A percentile compares a stretch with the other conserved stretches of the same genome.
Conservation (phyloP, 1,284 basidiomycete species). For the Taiwanofungus camphoratus region DNA sequence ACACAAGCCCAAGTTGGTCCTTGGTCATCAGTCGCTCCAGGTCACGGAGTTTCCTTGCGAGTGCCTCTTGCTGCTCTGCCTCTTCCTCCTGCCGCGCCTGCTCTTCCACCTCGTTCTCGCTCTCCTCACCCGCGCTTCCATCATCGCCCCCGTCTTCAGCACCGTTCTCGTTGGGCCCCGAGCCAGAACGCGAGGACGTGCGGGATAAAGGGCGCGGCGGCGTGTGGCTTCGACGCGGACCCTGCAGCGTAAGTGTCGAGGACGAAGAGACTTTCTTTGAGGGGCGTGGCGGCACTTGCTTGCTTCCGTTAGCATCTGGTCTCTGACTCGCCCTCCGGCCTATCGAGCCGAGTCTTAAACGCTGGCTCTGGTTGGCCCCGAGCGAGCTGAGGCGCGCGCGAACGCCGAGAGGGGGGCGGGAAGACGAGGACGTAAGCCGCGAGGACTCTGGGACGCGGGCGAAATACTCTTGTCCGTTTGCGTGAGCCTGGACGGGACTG, state of each 20-base stretch:
- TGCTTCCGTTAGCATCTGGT: slow-evolving; percentile 2
- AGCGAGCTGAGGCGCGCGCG: slow-evolving; percentile 67
- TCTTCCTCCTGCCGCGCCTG: slow-evolving; percentile 54
- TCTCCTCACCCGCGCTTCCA: slow-evolving; percentile 1
- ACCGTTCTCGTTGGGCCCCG: slow-evolving; percentile 13
- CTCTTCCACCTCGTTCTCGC: slow-evolving; percentile 43
- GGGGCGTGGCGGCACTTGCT: slow-evolving; percentile 20
- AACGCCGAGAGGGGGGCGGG: slow-evolving; percentile 33
- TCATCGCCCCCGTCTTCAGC: slow-evolving; percentile 13
- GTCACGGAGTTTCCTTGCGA: slow-evolving; percentile 59
- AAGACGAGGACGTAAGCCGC: slow-evolving; percentile 8
- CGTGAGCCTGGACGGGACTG: too few species aligned
- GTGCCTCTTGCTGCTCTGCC: slow-evolving; percentile 60
- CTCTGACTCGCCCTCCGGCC: slow-evolving; percentile 2
- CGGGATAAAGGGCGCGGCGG: slow-evolving; percentile 39
- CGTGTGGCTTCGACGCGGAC: slow-evolving; percentile 33
- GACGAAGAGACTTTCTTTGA: slow-evolving; percentile 56
- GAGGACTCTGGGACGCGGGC: slow-evolving; percentile 16
- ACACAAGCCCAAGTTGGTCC: slow-evolving; percentile 65
- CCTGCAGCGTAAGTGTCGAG: slow-evolving; percentile 62
- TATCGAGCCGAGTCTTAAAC: slow-evolving; percentile 7
- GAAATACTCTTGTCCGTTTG: slow-evolving; percentile 20
- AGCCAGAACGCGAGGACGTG: slow-evolving; percentile 39
- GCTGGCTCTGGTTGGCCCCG: slow-evolving; percentile 25
- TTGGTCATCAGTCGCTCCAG: slow-evolving; percentile 67